Evolutionary conservation across 148 eudicot species (phyloP).

Genomic region (Euryodendron excelsum): DNA sequence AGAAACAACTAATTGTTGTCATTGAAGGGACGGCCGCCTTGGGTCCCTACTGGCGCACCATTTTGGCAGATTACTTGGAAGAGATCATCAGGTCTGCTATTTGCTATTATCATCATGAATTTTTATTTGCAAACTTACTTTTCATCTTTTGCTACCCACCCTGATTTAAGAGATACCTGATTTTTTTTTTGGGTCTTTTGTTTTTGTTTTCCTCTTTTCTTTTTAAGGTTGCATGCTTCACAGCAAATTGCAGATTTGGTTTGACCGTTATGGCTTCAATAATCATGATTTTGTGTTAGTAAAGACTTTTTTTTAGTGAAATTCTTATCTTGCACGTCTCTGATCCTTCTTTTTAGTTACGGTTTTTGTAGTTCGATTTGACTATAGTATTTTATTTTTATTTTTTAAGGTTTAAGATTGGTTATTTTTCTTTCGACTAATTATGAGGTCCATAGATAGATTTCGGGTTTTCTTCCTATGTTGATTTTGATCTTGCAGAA

Average conservation of each 20-base stretch:
- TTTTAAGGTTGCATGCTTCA: too few relatives aligned
- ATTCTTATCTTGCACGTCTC: background rate
- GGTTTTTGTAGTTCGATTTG: too few relatives aligned
- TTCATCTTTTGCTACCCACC: too few relatives aligned
- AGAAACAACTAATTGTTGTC: conserved; percentile 61
- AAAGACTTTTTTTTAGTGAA: too few relatives aligned
- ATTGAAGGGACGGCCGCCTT: conserved; percentile 63
- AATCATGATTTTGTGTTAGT: background rate
- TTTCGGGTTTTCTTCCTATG: background rate
- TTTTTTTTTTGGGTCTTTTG: too few relatives aligned
- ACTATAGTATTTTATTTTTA: too few relatives aligned
- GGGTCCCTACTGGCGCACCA: conserved; percentile 52
- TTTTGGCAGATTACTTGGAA: conserved; percentile 55
- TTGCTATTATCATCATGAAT: background rate
- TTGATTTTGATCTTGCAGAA: too few relatives aligned
- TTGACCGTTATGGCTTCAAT: too few relatives aligned
- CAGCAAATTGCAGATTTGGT: too few relatives aligned
- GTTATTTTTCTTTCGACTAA: background rate
- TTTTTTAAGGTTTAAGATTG: background rate
- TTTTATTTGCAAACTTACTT: background rate
- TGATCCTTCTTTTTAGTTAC: background rate
- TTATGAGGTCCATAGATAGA: too few relatives aligned
- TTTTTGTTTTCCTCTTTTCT: too few relatives aligned
- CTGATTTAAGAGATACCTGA: too few relatives aligned
- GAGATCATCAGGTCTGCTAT: conserved; percentile 51